These are phyloP conservation scores for Emmonsia crescens DNA, from an alignment of 2,329 filamentous ascomycete genomes.

Conservation along the genomic window DNA sequence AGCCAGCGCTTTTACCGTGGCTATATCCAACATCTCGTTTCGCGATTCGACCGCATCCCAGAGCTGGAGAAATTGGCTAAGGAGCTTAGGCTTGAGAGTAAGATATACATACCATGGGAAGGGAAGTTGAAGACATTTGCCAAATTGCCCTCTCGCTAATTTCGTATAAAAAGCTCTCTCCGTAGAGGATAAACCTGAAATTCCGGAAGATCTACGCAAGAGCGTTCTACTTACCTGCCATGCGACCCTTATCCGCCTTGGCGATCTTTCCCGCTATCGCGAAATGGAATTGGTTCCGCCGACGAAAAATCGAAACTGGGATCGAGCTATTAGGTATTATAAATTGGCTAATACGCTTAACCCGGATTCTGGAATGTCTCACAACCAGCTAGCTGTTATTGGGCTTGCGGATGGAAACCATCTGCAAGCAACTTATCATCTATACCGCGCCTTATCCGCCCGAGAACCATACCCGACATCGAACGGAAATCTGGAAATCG, in stretches of 20 bases:
- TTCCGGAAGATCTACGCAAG: slow-evolving; percentile 42
- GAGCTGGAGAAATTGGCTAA: slow-evolving; percentile 48
- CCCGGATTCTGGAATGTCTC: slow-evolving; percentile 67
- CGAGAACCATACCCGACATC: slow-evolving; percentile 65
- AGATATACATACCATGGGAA: slow-evolving; percentile 15
- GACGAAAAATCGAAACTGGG: slow-evolving; percentile 64
- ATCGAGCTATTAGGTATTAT: slow-evolving; percentile 74
- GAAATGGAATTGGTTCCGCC: slow-evolving; percentile 52
- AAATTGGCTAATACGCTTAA: slow-evolving; percentile 66
- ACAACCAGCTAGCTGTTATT: slow-evolving; percentile 86
- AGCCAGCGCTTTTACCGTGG: slow-evolving; percentile 81
- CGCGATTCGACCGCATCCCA: slow-evolving; percentile 45
- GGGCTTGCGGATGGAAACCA: slow-evolving; percentile 65
- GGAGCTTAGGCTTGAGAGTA: slow-evolving; percentile 40
- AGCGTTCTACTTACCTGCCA: slow-evolving; percentile 65
- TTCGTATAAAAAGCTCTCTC: slow-evolving; percentile 25
- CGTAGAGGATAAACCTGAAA: slow-evolving; percentile 35
- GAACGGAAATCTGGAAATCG: slow-evolving; percentile 62
- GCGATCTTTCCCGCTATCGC: slow-evolving; percentile 82
- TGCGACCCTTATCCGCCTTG: slow-evolving; percentile 71
- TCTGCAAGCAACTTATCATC: slow-evolving; percentile 75
- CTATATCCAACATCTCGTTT: slow-evolving; percentile 67
- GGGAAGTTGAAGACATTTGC: background rate
- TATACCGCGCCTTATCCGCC: slow-evolving; percentile 72
- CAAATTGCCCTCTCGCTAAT: background rate